Conservation (phyloP, 441 rosid genomes). For the Populus hybrid region DNA sequence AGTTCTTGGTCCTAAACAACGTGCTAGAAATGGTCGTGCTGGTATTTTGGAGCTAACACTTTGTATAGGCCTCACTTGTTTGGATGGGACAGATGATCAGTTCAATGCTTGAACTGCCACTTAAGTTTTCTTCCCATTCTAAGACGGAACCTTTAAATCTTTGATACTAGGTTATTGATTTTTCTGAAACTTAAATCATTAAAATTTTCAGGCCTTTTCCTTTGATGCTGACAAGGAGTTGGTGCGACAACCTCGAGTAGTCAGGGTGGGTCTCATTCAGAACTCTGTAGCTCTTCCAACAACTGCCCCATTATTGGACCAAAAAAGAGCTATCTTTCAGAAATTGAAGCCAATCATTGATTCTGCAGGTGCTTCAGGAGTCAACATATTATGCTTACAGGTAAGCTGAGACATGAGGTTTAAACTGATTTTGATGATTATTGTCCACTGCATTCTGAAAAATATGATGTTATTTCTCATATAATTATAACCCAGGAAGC, state of each 20-base stretch:
- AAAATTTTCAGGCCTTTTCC: slow-evolving; percentile 49
- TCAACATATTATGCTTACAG: slow-evolving; percentile 89
- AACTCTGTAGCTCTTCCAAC: slow-evolving; percentile 85
- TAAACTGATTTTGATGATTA: not conserved
- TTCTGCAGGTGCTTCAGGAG: slow-evolving; percentile 84
- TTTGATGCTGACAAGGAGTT: slow-evolving; percentile 75
- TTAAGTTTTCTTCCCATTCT: not conserved
- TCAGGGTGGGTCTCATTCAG: slow-evolving; percentile 90
- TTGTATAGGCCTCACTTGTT: not conserved
- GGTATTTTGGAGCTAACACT: not conserved
- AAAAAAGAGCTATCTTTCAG: slow-evolving; percentile 58
- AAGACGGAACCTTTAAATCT: not conserved
- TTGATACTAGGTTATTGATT: not conserved
- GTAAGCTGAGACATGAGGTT: slow-evolving; percentile 26
- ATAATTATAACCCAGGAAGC: slow-evolving; percentile 57
- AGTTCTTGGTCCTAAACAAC: no score
- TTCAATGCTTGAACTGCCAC: not conserved
- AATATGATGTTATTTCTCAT: not conserved
- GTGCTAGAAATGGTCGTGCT: no score
- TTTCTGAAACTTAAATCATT: slow-evolving; percentile 5
- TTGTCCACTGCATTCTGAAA: slow-evolving; percentile 1
- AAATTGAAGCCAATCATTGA: slow-evolving; percentile 75
- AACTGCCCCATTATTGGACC: slow-evolving; percentile 62
- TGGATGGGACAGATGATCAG: not conserved
- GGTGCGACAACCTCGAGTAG: slow-evolving; percentile 65